Conservation (phyloP, 2,329 filamentous ascomycete genomes). For the Claviceps sp. region DNA sequence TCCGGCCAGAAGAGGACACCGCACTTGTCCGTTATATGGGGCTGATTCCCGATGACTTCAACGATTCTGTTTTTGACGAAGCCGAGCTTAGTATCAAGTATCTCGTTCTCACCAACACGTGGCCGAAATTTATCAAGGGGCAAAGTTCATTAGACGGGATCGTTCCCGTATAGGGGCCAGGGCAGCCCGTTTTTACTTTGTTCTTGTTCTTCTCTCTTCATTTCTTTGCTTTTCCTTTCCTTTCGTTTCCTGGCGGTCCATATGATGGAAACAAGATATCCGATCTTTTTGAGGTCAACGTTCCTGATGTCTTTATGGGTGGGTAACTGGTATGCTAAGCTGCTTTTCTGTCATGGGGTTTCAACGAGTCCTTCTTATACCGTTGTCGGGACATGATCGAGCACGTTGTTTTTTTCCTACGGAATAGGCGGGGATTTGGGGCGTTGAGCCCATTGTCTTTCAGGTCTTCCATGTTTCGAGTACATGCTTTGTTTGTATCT, state of each 20-base stretch:
- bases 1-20: slow-evolving; percentile 10
- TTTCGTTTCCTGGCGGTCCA: no score
- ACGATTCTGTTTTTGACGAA: slow-evolving; percentile 42
- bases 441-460: no score
- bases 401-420: no score
- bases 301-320: no score
- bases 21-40: slow-evolving; percentile 24
- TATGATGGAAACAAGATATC: neutral
- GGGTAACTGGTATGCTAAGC: no score
- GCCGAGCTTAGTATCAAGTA: slow-evolving; percentile 51
- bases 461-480: no score
- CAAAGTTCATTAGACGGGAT: slow-evolving; percentile 18
- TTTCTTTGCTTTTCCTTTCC: no score
- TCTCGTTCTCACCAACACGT: slow-evolving; percentile 56
- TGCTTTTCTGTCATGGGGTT: no score
- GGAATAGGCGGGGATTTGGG: no score
- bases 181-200: neutral
- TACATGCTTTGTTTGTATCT: no score
- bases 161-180: slow-evolving; percentile 5
- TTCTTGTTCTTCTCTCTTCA: neutral
- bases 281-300: neutral
- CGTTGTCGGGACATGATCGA: no score
- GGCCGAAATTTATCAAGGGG: slow-evolving; percentile 45
- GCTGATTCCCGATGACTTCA: slow-evolving; percentile 38
- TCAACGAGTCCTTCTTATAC: no score